Percentiles rank a stretch among this genome's conserved stretches.
phyloP scores from a whole-genome alignment of 2,329 filamentous ascomycete species.

The Colletotrichum limetticola region DNA sequence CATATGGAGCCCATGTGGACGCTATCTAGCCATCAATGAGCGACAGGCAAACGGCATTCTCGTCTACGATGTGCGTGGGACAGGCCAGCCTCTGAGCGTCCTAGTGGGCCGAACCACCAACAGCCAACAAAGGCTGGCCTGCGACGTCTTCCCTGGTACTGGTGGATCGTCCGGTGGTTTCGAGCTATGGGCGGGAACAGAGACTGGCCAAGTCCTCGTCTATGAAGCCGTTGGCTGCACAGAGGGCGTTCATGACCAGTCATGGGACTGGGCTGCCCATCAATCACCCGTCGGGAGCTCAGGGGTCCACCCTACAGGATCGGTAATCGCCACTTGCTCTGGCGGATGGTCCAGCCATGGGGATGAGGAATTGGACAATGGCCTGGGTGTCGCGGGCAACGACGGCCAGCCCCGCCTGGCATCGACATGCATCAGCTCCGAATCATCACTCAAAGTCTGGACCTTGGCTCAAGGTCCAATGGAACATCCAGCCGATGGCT shows the following conservation, averaged over 20 bases:
- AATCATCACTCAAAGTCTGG: conserved; percentile 36
- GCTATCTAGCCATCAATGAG: conserved; percentile 72
- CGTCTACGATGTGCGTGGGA: conserved; percentile 72
- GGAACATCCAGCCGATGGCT: background rate
- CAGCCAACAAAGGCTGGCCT: conserved; percentile 66
- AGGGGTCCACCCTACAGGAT: conserved; percentile 63
- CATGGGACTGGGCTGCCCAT: conserved; percentile 63
- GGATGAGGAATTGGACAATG: conserved; percentile 27
- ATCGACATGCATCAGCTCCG: conserved; percentile 27
- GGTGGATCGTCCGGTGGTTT: conserved; percentile 53
- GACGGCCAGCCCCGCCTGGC: conserved; percentile 30
- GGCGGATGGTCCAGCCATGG: conserved; percentile 59
- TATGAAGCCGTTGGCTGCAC: conserved; percentile 66
- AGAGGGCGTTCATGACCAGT: conserved; percentile 55
- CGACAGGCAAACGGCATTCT: conserved; percentile 64
- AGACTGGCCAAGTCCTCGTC: conserved; percentile 64
- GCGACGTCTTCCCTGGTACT: conserved; percentile 62
- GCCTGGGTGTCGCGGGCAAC: conserved; percentile 18
- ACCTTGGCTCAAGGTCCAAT: background rate
- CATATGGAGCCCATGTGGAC: conserved; percentile 71
- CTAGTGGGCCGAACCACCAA: conserved; percentile 60
- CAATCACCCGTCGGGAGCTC: conserved; percentile 60
- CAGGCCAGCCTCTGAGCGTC: conserved; percentile 65
- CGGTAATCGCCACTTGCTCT: conserved; percentile 66
- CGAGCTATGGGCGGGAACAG: conserved; percentile 72